Percentiles rank a stretch among this genome's conserved stretches.
Evolutionary conservation across 192 early-diverging fungal species (phyloP).

Genomic region (Umbelopsis sp.): DNA sequence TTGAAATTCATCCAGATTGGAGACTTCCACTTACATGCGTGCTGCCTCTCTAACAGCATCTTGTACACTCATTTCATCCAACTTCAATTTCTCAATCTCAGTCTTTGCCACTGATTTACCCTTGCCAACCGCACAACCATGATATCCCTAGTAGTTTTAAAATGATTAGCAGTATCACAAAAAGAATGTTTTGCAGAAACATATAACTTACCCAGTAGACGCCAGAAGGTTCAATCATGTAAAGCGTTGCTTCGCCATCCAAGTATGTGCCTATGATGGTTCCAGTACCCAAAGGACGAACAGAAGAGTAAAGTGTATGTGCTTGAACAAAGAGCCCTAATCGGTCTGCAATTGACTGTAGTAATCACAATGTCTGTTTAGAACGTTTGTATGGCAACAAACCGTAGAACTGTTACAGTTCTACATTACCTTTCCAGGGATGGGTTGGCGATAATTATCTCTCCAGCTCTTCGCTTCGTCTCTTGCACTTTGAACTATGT

Average conservation of each 20-base stretch:
- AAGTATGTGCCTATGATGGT: conserved; percentile 78
- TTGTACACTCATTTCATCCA: conserved; percentile 73
- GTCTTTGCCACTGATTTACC: conserved; percentile 96
- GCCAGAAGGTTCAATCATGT: conserved; percentile 97
- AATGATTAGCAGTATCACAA: background rate
- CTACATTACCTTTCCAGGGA: conserved; percentile 74
- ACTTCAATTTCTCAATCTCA: conserved; percentile 97
- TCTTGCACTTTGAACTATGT: conserved; percentile 85
- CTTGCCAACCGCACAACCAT: conserved; percentile 94
- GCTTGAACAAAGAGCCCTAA: conserved; percentile 92
- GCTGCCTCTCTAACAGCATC: conserved; percentile 95
- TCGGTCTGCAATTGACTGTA: conserved; percentile 85
- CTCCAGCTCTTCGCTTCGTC: conserved; percentile 92
- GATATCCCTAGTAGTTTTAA: conserved; percentile 74
- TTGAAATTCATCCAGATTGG: background rate
- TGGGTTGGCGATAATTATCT: conserved; percentile 77
- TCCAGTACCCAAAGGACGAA: conserved; percentile 91
- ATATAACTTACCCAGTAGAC: conserved; percentile 76
- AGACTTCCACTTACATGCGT: conserved; percentile 70
- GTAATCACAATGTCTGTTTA: background rate
- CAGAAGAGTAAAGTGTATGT: conserved; percentile 96
- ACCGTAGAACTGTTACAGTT: too few species aligned
- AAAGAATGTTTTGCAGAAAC: background rate
- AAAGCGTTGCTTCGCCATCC: conserved; percentile 78
- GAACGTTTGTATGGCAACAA: background rate